Evolutionary conservation across 2,329 filamentous ascomycete species (phyloP).

Genomic region (Incumbomyces lentus): DNA sequence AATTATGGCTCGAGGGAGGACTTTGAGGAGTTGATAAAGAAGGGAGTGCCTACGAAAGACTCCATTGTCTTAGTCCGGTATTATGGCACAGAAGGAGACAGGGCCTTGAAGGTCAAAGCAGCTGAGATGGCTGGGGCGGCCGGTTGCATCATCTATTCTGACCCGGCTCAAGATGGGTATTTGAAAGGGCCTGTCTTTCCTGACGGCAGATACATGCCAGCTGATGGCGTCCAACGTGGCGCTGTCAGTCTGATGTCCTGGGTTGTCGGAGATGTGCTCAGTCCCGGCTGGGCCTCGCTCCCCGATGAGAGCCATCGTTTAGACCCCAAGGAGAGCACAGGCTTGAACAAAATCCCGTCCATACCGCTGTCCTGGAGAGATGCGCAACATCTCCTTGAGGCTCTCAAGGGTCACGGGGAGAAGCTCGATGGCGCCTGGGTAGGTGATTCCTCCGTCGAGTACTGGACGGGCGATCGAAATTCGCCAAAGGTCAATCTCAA

Average conservation of each 20-base stretch:
- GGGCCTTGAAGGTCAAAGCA: conserved; percentile 75
- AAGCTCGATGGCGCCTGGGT: conserved; percentile 60
- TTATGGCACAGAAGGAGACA: conserved; percentile 62
- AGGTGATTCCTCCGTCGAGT: conserved; percentile 61
- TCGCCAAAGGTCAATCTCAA: conserved; percentile 71
- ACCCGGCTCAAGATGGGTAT: conserved; percentile 77
- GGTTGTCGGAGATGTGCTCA: conserved; percentile 84
- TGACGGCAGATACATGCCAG: conserved; percentile 67
- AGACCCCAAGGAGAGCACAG: conserved; percentile 58
- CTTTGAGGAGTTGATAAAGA: conserved; percentile 61
- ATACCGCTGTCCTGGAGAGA: conserved; percentile 84
- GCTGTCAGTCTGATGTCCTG: conserved; percentile 70
- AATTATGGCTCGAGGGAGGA: conserved; percentile 84
- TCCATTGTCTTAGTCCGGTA: conserved; percentile 78
- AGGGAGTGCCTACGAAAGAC: conserved; percentile 62
- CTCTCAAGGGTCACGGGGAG: conserved; percentile 64
- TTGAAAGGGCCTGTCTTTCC: conserved; percentile 62
- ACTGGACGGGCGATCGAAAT: conserved; percentile 68
- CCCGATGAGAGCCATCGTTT: conserved; percentile 49
- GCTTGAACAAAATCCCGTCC: conserved; percentile 74
- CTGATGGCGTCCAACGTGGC: conserved; percentile 72
- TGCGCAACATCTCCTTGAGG: conserved; percentile 66
- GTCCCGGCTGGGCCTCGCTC: conserved; percentile 64
- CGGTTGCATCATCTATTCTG: conserved; percentile 86
- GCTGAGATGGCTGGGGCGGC: conserved; percentile 77